phyloP scores from a whole-genome alignment of 495 filamentous ascomycete genomes.

The Pseudoneurospora amorphoporcata region DNA sequence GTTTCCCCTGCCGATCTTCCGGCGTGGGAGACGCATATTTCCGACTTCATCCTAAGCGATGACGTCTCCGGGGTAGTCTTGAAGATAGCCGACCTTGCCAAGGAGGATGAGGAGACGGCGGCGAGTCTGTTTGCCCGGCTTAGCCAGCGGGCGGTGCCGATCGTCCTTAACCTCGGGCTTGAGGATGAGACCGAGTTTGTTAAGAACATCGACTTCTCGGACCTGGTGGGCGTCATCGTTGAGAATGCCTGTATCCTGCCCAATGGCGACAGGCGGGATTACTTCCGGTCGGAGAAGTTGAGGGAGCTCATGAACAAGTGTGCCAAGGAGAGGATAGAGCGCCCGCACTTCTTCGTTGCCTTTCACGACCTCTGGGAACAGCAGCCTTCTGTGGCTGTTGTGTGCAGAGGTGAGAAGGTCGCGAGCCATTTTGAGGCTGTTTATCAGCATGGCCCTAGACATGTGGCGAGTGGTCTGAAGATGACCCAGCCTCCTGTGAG shows the following conservation, averaged over 20 bases:
- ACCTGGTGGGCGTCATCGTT: constrained; percentile 31
- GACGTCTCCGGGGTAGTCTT: not conserved
- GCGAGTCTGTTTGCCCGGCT: constrained; percentile 3
- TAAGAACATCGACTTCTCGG: constrained; percentile 3
- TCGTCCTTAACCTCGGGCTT: constrained; percentile 5
- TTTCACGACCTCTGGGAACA: constrained; percentile 15
- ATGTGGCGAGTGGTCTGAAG: not conserved
- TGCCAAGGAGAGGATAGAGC: not conserved
- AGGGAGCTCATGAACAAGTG: constrained; percentile 27
- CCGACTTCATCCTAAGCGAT: not conserved
- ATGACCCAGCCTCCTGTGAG: constrained; percentile 6
- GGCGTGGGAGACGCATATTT: not conserved
- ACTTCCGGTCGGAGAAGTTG: constrained; percentile 35
- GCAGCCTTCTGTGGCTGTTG: constrained; percentile 12
- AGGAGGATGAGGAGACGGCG: not conserved
- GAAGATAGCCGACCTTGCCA: not conserved
- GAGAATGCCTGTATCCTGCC: constrained; percentile 40
- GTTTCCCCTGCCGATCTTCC: not conserved
- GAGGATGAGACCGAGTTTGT: not conserved
- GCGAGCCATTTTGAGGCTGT: constrained; percentile 18
- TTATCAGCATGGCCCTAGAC: constrained; percentile 11
- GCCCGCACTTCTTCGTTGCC: constrained; percentile 15
- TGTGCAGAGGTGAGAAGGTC: constrained; percentile 14
- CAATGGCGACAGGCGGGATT: constrained; percentile 38
- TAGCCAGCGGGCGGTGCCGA: constrained; percentile 1